Conservation (phyloP, 176 grass and related monocot species). For the Aegilops umbellulata region DNA sequence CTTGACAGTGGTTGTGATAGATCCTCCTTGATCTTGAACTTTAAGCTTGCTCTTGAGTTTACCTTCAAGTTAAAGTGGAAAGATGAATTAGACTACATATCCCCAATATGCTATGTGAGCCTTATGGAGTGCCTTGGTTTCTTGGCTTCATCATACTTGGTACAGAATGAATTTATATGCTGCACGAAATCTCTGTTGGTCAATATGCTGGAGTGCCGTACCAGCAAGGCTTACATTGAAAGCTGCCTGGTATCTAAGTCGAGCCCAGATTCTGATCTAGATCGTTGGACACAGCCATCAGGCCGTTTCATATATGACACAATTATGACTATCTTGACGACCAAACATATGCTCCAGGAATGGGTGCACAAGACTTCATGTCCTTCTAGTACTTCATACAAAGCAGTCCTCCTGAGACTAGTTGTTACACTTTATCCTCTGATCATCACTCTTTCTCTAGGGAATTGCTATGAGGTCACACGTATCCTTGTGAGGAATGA, state of each 20-base stretch:
- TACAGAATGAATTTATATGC: conserved; percentile 11
- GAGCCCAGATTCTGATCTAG: not conserved
- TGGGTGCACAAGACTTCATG: conserved; percentile 30
- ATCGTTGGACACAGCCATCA: not conserved
- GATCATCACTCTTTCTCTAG: not conserved
- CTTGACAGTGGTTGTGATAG: conserved; percentile 35
- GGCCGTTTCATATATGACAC: conserved; percentile 8
- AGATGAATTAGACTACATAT: conserved; percentile 35
- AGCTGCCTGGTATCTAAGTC: conserved; percentile 18
- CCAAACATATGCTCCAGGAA: not conserved
- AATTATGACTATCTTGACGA: conserved; percentile 12
- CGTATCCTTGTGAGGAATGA: not conserved
- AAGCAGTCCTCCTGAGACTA: conserved; percentile 39
- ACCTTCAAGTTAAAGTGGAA: conserved; percentile 33
- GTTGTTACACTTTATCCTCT: conserved; percentile 45
- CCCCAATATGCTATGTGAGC: conserved; percentile 43
- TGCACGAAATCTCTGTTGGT: conserved; percentile 51
- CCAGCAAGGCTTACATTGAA: not conserved
- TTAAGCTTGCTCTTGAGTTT: conserved; percentile 41
- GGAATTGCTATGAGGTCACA: conserved; percentile 13
- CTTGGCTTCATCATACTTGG: conserved; percentile 31
- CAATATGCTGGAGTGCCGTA: not conserved
- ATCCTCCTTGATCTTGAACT: conserved; percentile 22
- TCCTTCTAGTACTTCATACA: not conserved
- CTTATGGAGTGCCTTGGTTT: conserved; percentile 61